Evolutionary conservation across 2,329 filamentous ascomycete species (phyloP).

Genomic region (Zymoseptoria brevis): DNA sequence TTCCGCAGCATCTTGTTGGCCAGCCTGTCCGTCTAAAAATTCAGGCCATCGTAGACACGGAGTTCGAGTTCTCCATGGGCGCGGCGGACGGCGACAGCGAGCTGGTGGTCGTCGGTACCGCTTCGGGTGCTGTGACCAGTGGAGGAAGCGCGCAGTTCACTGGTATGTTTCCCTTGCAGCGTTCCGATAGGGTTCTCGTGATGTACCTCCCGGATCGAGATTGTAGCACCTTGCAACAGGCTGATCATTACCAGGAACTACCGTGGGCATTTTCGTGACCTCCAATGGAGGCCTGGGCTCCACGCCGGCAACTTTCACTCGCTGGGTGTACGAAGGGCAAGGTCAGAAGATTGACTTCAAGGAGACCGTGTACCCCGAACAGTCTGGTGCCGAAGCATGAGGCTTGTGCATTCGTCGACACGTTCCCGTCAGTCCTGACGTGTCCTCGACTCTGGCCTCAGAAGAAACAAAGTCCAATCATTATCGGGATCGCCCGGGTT

Average conservation of each 20-base stretch:
- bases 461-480: too few relatives aligned
- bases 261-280: neutral
- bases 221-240: neutral
- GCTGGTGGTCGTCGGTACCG: neutral
- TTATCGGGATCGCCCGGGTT: too few relatives aligned
- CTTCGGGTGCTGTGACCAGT: neutral
- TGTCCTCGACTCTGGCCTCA: too few relatives aligned
- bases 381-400: too few relatives aligned
- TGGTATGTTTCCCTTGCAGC: neutral
- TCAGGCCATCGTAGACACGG: neutral
- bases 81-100: neutral
- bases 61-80: neutral
- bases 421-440: too few relatives aligned
- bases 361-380: neutral
- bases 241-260: neutral
- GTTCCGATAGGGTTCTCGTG: neutral
- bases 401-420: too few relatives aligned
- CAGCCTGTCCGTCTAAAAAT: neutral
- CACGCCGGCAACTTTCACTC: constrained; percentile 37
- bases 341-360: constrained; percentile 19
- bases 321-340: constrained; percentile 42
- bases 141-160: neutral
- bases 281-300: constrained; percentile 25
- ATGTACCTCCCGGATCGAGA: neutral
- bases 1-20: neutral